Base-by-base conservation (phyloP, 352 stramenopile genomes). In the Phytophthora tentaculata region DNA sequence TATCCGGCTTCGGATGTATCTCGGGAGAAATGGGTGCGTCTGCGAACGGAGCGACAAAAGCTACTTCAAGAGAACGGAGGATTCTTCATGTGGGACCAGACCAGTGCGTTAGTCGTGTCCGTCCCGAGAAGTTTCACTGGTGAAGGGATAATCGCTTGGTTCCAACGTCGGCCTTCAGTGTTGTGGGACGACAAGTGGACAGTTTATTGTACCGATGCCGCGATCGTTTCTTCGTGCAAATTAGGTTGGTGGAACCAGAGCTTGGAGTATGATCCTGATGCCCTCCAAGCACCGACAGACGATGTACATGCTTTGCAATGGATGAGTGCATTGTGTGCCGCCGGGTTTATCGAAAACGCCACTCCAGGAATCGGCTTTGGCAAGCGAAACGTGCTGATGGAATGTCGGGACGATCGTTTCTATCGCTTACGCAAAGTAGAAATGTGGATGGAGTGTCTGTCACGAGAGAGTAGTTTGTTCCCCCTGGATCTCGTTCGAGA, bases 401-500 rank as follows among this genome's bases (percentile, higher is more conserved):
- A 90, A 50, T 75, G 79, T 50, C 75, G 65, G 12, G 19, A 64
- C 0, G 82, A 90, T 64, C 71, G 69, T 2, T 85, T 77, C 45
- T 92, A 89, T 17, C 74, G 81, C 7, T 61, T 92, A 22, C 82
- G 72, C 3, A 79, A 82, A 47, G 76, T 92, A 5, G 72, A 92
- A 12, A 69, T 70, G 39, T 90, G 80, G 79, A 57, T 79, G 17
- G 24, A 55, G 2, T 79, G 87, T 19, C 49, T 77, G 24, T 32
- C 50, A 3, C 61, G 50, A 1, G 64, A 66, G 5, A 84, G 79
- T 13, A 89, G 77, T 41, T 60, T 89, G 9, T 89, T 79, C n/a
- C 84, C 82, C 2, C 57, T 92, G 17, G 84, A 92, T 67, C 69
- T 92, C 3, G 84, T 92, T 13, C 64, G 69, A 8, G 84, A 92